phyloP scores from a whole-genome alignment of 345 rosid genomes.

The Gossypium anomalum region DNA sequence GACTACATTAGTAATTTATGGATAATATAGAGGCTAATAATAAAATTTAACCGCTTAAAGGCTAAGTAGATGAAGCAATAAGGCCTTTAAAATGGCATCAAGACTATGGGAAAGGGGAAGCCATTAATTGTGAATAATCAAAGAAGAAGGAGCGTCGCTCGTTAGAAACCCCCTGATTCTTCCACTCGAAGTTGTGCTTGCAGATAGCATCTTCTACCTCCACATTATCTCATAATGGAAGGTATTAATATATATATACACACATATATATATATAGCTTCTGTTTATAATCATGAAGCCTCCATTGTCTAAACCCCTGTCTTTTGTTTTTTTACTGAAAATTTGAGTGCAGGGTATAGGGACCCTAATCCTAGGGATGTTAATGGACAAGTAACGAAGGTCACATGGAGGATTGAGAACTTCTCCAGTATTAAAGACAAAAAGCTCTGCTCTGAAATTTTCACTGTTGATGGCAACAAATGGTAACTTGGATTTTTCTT shows the following conservation, averaged over 20 bases:
- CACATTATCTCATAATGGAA: not conserved
- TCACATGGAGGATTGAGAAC: slow-evolving; percentile 40
- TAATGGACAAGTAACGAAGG: not conserved
- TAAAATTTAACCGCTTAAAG: too few relatives aligned
- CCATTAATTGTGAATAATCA: too few relatives aligned
- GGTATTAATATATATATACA: too few relatives aligned
- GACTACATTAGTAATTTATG: too few relatives aligned
- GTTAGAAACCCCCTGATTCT: not conserved
- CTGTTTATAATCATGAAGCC: not conserved
- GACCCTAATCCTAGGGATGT: too few relatives aligned
- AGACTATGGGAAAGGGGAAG: too few relatives aligned
- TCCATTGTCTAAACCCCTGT: not conserved
- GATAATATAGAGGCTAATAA: too few relatives aligned
- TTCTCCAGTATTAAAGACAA: slow-evolving; percentile 29
- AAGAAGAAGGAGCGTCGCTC: too few relatives aligned
- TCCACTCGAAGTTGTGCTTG: not conserved
- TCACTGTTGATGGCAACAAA: slow-evolving; percentile 61
- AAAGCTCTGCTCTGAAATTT: slow-evolving; percentile 36
- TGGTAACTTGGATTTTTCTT: slow-evolving; percentile 21
- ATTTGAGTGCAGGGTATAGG: not conserved
- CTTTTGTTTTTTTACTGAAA: not conserved
- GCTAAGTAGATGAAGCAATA: too few relatives aligned
- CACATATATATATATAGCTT: too few relatives aligned
- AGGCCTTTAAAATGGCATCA: too few relatives aligned
- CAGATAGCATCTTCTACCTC: not conserved